Evolutionary conservation across 1,139 yeast species (phyloP).

Genomic region (Meyerozyma sp.): DNA sequence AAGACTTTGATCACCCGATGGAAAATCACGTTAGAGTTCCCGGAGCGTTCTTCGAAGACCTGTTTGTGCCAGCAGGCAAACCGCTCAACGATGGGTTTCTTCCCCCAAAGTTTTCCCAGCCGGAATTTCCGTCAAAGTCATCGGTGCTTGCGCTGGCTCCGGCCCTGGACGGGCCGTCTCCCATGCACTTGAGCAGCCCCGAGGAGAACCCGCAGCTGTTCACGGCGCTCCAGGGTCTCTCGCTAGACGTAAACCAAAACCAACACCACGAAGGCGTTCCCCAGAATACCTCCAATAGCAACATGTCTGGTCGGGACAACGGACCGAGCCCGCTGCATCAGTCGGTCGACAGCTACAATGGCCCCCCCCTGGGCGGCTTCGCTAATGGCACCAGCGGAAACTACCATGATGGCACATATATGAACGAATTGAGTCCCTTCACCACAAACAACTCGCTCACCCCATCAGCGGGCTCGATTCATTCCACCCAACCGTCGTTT

Average conservation of each 20-base stretch:
- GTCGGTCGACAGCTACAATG: constrained; percentile 2
- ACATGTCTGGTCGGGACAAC: background rate
- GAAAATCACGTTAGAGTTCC: background rate
- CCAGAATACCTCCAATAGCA: background rate
- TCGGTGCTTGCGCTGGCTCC: background rate
- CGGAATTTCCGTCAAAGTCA: background rate
- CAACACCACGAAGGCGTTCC: background rate
- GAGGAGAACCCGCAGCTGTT: background rate
- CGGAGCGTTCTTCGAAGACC: background rate
- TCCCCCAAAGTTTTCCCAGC: background rate
- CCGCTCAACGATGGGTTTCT: background rate
- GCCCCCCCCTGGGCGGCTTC: background rate
- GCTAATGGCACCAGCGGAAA: background rate
- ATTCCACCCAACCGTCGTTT: constrained; percentile 42
- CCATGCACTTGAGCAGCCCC: background rate
- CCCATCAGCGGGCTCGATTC: constrained; percentile 37
- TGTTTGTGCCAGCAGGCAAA: background rate
- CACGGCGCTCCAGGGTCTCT: background rate
- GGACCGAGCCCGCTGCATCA: constrained; percentile 2
- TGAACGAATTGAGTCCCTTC: constrained; percentile 34
- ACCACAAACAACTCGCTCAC: constrained; percentile 44
- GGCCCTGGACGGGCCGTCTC: background rate
- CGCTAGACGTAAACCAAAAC: background rate
- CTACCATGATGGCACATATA: background rate
- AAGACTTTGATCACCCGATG: background rate